Evolutionary conservation across 2,329 filamentous ascomycete genomes (phyloP).

Genomic region (Stachybotrys elegans): DNA sequence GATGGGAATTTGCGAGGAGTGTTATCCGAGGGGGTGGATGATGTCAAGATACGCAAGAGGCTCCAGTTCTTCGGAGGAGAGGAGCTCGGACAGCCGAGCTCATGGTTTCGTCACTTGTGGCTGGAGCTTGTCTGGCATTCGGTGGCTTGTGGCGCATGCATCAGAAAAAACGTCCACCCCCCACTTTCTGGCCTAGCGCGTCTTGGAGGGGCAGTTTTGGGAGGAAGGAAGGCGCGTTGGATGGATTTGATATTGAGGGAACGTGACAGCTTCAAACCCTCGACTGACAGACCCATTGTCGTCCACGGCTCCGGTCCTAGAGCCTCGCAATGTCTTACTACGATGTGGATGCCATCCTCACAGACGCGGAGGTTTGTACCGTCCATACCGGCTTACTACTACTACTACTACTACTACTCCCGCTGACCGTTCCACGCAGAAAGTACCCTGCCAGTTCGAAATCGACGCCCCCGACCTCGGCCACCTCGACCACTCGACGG

Average conservation of each 20-base stretch:
- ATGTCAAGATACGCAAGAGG: constrained; percentile 19
- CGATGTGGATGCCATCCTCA: constrained; percentile 78
- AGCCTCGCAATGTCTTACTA: constrained; percentile 76
- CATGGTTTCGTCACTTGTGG: constrained; percentile 23
- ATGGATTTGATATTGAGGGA: too few relatives aligned
- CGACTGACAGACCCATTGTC: too few relatives aligned
- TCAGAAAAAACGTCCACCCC: too few relatives aligned
- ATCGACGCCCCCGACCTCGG: constrained; percentile 82
- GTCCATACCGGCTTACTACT: constrained; percentile 4
- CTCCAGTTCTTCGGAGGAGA: constrained; percentile 12
- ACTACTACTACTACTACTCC: background rate
- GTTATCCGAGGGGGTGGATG: constrained; percentile 13
- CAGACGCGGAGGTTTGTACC: constrained; percentile 68
- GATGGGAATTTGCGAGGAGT: background rate
- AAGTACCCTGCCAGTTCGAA: constrained; percentile 94
- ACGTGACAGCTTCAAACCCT: too few relatives aligned
- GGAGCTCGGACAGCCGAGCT: constrained; percentile 14
- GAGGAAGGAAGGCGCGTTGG: too few relatives aligned
- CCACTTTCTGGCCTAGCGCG: too few relatives aligned
- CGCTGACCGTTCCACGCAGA: too few relatives aligned
- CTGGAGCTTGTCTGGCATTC: constrained; percentile 4
- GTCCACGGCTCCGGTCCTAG: too few relatives aligned
- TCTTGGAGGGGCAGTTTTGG: background rate
- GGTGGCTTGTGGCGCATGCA: background rate
- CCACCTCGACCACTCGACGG: constrained; percentile 79